phyloP scores from a whole-genome alignment of 495 filamentous ascomycete species.

The Hypomontagnella submonticulosa region DNA sequence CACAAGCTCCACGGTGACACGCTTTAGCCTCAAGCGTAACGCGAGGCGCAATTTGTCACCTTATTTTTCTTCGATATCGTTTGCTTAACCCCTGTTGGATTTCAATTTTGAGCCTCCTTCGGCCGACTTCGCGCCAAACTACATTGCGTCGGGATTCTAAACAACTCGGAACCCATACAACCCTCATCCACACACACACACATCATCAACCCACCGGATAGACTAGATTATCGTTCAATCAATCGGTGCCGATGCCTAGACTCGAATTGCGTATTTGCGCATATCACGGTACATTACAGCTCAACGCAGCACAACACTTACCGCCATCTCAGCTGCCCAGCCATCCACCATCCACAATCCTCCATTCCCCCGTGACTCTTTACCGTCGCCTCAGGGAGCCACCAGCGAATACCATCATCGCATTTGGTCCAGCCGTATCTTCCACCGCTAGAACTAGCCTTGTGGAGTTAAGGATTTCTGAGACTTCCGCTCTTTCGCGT shows the following conservation, averaged over 20 bases:
- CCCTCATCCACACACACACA: conserved; percentile 7
- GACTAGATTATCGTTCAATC: neutral
- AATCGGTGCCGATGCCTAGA: conserved; percentile 15
- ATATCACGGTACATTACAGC: conserved; percentile 40
- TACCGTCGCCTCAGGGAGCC: conserved; percentile 19
- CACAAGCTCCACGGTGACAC: conserved; percentile 37
- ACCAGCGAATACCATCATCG: conserved; percentile 21
- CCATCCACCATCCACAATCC: conserved; percentile 36
- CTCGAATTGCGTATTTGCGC: conserved; percentile 25
- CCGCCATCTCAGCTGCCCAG: conserved; percentile 40
- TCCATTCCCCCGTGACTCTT: conserved; percentile 32
- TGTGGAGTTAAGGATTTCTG: conserved; percentile 6
- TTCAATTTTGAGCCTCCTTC: conserved; percentile 37
- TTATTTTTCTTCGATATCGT: neutral
- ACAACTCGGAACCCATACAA: neutral
- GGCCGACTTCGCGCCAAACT: conserved; percentile 23
- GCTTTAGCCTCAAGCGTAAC: conserved; percentile 44
- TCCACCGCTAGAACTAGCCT: conserved; percentile 32
- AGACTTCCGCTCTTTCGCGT: conserved; percentile 37
- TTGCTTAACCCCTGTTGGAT: neutral
- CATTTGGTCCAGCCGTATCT: conserved; percentile 5
- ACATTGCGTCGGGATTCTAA: conserved; percentile 23
- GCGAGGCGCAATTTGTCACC: conserved; percentile 42
- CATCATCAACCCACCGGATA: conserved; percentile 29
- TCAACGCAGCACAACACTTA: conserved; percentile 41